Evolutionary conservation across 208 protist genomes (phyloP).

Genomic region (Leishmania mexicana): DNA sequence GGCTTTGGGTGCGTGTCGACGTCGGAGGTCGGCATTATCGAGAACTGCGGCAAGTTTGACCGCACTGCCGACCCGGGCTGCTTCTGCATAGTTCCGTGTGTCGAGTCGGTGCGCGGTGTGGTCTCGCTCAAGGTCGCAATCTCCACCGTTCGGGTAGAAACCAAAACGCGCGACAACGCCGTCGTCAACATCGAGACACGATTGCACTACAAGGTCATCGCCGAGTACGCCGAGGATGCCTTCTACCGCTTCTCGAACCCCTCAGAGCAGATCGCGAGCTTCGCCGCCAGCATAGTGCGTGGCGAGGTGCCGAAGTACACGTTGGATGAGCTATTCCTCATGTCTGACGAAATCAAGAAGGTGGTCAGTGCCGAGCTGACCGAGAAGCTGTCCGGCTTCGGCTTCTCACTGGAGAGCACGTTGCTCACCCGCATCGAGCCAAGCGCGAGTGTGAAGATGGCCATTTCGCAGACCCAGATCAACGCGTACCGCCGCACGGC

Average conservation of each 20-base stretch:
- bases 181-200: slow-evolving; percentile 53
- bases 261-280: slow-evolving; percentile 69
- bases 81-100: slow-evolving; percentile 54
- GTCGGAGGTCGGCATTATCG: slow-evolving; percentile 58
- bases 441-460: slow-evolving; percentile 52
- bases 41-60: slow-evolving; percentile 71
- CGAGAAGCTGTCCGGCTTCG: slow-evolving; percentile 60
- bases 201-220: slow-evolving; percentile 65
- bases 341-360: slow-evolving; percentile 68
- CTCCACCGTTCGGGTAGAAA: slow-evolving; percentile 52
- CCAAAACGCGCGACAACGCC: slow-evolving; percentile 86
- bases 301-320: slow-evolving; percentile 82
- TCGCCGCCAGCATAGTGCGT: slow-evolving; percentile 68
- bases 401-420: slow-evolving; percentile 69
- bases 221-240: slow-evolving; percentile 42
- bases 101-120: slow-evolving; percentile 44
- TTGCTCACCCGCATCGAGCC: slow-evolving; percentile 82
- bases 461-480: slow-evolving; percentile 82
- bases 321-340: slow-evolving; percentile 76
- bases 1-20: slow-evolving; percentile 69
- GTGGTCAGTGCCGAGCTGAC: slow-evolving; percentile 60
- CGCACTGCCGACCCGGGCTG: slow-evolving; percentile 51
- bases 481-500: slow-evolving; percentile 67
- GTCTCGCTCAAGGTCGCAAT: slow-evolving; percentile 55
- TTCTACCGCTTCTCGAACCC: slow-evolving; percentile 79